Percentiles rank a stretch among this genome's conserved stretches.
Conservation (phyloP, 2,329 filamentous ascomycete species). For the Chlorencoelia australis region DNA sequence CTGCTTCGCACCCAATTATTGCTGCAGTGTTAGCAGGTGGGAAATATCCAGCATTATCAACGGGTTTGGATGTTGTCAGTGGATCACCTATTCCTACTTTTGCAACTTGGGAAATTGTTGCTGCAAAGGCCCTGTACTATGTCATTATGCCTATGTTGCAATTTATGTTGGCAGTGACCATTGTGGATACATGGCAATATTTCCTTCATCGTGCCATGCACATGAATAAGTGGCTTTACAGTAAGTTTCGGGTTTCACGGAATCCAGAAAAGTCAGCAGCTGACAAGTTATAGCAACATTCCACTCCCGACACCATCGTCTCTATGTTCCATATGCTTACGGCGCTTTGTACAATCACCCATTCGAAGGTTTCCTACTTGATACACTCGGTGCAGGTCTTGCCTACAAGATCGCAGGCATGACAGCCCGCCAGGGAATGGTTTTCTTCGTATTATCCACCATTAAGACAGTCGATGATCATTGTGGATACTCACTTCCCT, state of each 20-base stretch:
- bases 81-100: constrained; percentile 56
- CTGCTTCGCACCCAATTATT: constrained; percentile 59
- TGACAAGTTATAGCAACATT: constrained; percentile 54
- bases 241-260: constrained; percentile 43
- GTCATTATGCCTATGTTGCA: constrained; percentile 66
- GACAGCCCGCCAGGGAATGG: constrained; percentile 77
- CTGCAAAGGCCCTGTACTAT: constrained; percentile 74
- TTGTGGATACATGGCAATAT: constrained; percentile 97
- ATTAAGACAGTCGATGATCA: constrained; percentile 98
- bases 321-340: constrained; percentile 96
- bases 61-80: constrained; percentile 44
- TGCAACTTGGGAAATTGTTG: constrained; percentile 68
- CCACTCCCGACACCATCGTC: constrained; percentile 89
- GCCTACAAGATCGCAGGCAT: constrained; percentile 74
- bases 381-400: constrained; percentile 78
- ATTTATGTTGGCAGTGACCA: constrained; percentile 60
- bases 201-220: constrained; percentile 96
- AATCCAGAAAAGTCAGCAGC: not conserved
- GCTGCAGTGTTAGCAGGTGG: constrained; percentile 72
- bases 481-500: constrained; percentile 91
- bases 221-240: constrained; percentile 93
- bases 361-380: constrained; percentile 84
- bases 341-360: constrained; percentile 96
- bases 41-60: constrained; percentile 61
- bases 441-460: constrained; percentile 80